Conservation (phyloP, 352 stramenopile genomes). For the Phytophthora citricola region DNA sequence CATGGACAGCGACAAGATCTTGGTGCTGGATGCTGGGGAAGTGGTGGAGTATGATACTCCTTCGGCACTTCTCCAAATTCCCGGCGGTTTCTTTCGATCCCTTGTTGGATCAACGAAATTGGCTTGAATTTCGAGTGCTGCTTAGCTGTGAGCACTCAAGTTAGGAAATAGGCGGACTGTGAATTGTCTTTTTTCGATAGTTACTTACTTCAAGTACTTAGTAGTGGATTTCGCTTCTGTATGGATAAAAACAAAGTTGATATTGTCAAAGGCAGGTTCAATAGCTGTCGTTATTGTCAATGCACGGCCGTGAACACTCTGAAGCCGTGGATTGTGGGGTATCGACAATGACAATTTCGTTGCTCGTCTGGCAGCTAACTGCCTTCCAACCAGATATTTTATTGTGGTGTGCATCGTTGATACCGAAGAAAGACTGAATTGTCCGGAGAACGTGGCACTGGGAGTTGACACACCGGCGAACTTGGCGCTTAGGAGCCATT, state of each 20-base stretch:
- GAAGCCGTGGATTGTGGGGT: too few relatives aligned
- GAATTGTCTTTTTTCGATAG: too few relatives aligned
- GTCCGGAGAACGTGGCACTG: conserved; percentile 47
- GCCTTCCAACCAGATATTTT: neutral
- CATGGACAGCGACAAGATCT: conserved; percentile 91
- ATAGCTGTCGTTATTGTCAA: too few relatives aligned
- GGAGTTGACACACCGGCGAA: conserved; percentile 60
- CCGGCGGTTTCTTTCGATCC: conserved; percentile 76
- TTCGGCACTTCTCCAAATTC: conserved; percentile 66
- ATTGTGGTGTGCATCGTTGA: conserved; percentile 2
- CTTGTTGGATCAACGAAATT: conserved; percentile 31
- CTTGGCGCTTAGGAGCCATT: conserved; percentile 44
- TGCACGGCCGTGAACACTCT: too few relatives aligned
- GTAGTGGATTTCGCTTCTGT: too few relatives aligned
- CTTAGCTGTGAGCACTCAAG: too few relatives aligned
- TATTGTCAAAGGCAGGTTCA: too few relatives aligned
- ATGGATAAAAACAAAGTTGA: too few relatives aligned
- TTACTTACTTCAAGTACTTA: too few relatives aligned
- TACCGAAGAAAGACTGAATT: conserved; percentile 55
- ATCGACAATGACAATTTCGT: too few relatives aligned
- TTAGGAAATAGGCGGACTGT: too few relatives aligned
- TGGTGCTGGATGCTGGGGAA: conserved; percentile 88
- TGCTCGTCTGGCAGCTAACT: neutral
- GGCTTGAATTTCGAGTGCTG: neutral
- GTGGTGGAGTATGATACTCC: conserved; percentile 34